Percentiles rank a stretch among this genome's conserved stretches.
These are phyloP conservation scores for Glycine latifolia DNA, from an alignment of 306 rosid genomes.

Conservation along the genomic window DNA sequence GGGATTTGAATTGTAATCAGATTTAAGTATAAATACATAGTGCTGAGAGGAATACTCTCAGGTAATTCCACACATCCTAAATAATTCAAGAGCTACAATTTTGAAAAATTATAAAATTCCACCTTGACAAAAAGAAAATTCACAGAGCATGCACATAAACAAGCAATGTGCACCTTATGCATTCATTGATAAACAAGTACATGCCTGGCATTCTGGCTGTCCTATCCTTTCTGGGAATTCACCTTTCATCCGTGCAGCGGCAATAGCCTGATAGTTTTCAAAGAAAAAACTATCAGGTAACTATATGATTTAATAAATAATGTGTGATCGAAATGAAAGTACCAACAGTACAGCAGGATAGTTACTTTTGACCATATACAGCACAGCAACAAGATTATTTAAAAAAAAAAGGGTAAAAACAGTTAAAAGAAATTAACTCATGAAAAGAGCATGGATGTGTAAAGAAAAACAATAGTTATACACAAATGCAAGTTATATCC, in stretches of 20 bases:
- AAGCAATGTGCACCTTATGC: constrained; percentile 52
- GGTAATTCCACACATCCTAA: constrained; percentile 16
- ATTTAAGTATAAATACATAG: background rate
- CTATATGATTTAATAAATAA: constrained; percentile 5
- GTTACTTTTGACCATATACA: constrained; percentile 19
- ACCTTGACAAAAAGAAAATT: constrained; percentile 17
- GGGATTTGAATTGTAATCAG: constrained; percentile 24
- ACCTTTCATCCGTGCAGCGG: constrained; percentile 97
- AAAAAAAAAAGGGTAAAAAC: background rate
- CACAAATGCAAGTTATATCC: constrained; percentile 18
- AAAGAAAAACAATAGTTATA: background rate
- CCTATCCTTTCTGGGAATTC: constrained; percentile 96
- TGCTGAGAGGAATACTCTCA: constrained; percentile 24
- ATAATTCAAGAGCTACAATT: constrained; percentile 7
- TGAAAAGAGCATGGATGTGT: background rate
- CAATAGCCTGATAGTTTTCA: constrained; percentile 79
- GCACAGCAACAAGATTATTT: constrained; percentile 2
- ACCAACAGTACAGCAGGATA: background rate
- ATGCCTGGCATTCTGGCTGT: constrained; percentile 98
- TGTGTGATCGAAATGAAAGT: constrained; percentile 22
- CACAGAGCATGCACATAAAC: constrained; percentile 45
- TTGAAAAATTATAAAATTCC: constrained; percentile 35
- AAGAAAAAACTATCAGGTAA: constrained; percentile 39
- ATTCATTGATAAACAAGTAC: constrained; percentile 59
- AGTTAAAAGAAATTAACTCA: constrained; percentile 20